Evolutionary conservation across 176 grass and related monocot species (phyloP), one percentile per base, ranked within the genome.

Genomic region (Cenchrus americanus): DNA sequence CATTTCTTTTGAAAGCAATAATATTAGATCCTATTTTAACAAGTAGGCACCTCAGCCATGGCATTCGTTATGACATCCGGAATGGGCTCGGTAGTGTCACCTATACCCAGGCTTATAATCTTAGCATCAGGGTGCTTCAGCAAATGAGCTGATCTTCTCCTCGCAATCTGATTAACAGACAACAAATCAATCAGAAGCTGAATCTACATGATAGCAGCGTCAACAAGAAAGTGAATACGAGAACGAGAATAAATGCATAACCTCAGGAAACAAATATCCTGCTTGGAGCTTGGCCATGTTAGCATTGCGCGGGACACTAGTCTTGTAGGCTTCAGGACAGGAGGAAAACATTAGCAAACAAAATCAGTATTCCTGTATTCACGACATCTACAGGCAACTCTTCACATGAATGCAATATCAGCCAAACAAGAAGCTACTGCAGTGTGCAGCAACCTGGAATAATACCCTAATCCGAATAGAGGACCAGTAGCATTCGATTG

Each of bases 31-130:
- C 63, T 53, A 62, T 61, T 44, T 40, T 17, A 83, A 63, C 14
- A 70, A 69, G 21, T 58, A 86, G 13, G 14, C 77, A 96, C 96
- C 87, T 87, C 80, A 73, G 96, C 89, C 93, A 99, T 99, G 64
- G 91, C 87, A 82, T 89, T 86, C 23, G 96, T 94, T 64, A 99
- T 99, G 79, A 87, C 87, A 32, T 94, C 80, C 37, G 96, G 93
- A 79, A 96, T 95, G 59, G 93, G 96, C 84, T 99, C 93, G 0
- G 93, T 96, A 30, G 93, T 96, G 74, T 99, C 93, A 81, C 93
- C 93, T 78, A 99, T 99, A 24, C 96, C 96, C 34, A 99, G 90
- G 82, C 95, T 97, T 81, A 97, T 94, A 30, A 97, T 91, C 73
- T 94, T 73, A 40, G 87, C 96, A 85, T 95, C 93, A 48, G 96